Evolutionary conservation across 192 early-diverging fungal genomes (phyloP).

Genomic region (Coemansia sp.): DNA sequence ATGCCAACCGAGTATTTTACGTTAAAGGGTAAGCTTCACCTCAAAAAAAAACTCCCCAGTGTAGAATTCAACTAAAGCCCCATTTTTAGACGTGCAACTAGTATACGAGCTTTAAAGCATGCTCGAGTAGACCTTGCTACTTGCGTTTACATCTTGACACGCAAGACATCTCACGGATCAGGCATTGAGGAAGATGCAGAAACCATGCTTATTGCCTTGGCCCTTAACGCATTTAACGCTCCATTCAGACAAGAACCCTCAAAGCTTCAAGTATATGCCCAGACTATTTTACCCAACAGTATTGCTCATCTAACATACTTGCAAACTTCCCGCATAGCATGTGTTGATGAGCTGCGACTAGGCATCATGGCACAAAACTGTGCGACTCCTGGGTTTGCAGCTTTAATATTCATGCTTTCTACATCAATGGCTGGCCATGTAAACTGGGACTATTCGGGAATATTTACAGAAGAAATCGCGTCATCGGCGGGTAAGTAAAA

Average conservation of each 20-base stretch:
- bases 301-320: constrained; percentile 40
- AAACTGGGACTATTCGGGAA: constrained; percentile 30
- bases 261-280: constrained; percentile 42
- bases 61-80: background rate
- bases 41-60: background rate
- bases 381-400: constrained; percentile 47
- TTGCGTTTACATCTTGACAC: constrained; percentile 49
- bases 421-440: constrained; percentile 35
- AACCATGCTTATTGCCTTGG: constrained; percentile 41
- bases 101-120: constrained; percentile 32
- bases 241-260: background rate
- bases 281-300: constrained; percentile 42
- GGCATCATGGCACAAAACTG: constrained; percentile 56
- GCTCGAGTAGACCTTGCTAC: constrained; percentile 42
- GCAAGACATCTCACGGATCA: constrained; percentile 28
- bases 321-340: constrained; percentile 36
- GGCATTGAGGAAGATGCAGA: constrained; percentile 47
- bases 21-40: constrained; percentile 37
- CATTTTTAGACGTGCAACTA: constrained; percentile 33
- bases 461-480: constrained; percentile 33
- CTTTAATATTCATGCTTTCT: constrained; percentile 46
- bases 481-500: constrained; percentile 32
- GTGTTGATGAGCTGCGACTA: constrained; percentile 53
- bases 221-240: constrained; percentile 33
- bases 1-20: constrained; percentile 50